phyloP scores from a whole-genome alignment of 73 alveolate genomes.

The Paramecium octaurelia region DNA sequence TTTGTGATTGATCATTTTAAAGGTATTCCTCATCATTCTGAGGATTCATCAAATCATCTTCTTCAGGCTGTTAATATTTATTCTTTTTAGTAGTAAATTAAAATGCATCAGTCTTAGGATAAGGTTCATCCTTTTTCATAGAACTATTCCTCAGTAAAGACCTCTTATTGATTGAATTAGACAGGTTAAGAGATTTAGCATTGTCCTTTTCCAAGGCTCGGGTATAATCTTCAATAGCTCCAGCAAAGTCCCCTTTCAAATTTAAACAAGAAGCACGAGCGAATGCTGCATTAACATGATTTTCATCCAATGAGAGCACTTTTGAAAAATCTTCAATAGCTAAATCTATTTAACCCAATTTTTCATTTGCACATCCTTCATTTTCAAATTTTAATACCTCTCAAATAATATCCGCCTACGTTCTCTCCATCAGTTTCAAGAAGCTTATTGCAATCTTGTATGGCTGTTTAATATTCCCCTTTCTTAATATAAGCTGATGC shows the following conservation, averaged over 20 bases:
- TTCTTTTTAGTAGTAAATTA: background rate
- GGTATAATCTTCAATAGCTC: conserved; percentile 96
- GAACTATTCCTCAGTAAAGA: background rate
- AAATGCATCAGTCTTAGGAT: background rate
- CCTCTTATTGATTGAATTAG: background rate
- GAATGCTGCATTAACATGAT: conserved; percentile 93
- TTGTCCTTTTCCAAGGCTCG: conserved; percentile 95
- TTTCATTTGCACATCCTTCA: conserved; percentile 83
- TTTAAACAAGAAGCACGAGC: conserved; percentile 95
- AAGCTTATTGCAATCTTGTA: conserved; percentile 74
- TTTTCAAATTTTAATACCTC: conserved; percentile 58
- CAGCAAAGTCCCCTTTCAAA: conserved; percentile 88
- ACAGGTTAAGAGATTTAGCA: conserved; percentile 33
- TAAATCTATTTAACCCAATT: conserved; percentile 77
- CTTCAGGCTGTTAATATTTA: background rate
- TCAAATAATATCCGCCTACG: conserved; percentile 83
- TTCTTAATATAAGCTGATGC: conserved; percentile 79
- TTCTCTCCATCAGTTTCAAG: conserved; percentile 69
- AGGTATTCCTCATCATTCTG: background rate
- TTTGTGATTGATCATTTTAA: conserved; percentile 1
- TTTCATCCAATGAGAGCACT: conserved; percentile 88
- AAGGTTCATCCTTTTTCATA: background rate
- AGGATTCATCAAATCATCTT: background rate
- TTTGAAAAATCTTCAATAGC: conserved; percentile 86
- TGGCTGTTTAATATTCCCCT: conserved; percentile 71